Base-by-base conservation (phyloP, 768 basidiomycete species). In the Tubosaeta brunneosetosa region DNA sequence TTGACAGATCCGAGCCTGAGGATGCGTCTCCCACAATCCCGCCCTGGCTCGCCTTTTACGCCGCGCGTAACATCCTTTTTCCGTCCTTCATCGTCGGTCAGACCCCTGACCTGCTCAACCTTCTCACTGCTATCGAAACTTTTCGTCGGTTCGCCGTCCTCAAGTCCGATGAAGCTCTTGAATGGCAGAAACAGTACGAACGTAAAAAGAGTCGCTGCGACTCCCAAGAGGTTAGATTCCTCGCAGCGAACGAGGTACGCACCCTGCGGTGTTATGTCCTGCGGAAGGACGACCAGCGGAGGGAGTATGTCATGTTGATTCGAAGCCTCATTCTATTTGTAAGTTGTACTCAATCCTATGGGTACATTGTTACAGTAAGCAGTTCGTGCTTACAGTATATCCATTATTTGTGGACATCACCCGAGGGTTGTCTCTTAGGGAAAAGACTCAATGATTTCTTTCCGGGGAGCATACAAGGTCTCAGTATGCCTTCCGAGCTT, bases 41-140 rank as follows among this genome's bases (percentile, higher is more conserved):
- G 1, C 64, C 64, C 5, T 36, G 43, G 4, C 36, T 68, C 44
- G 27, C 65, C 25, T 61, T 68, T 50, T 68, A 68, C 43, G 51
- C 52, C 6, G 63, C 53, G 4, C 66, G 63, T 44, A 68, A 68
- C 50, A 66, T 68, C 27, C 59, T 70, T 13, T 56, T 16, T 0
- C 67, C 68, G 4, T 47, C 51, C 19, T 65, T 68, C 43, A 61
- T 68, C 10, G 6, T 68, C 11, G 68, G 66, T 3, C 67, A 68
- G 44, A 61, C 66, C 16, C 64, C 68, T 6, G 68, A 66, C 32
- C 29, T 70, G 36, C 58, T 70, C 25, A 47, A 68, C 40, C 51
- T 60, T 27, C 58, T 68, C 19, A 26, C 59, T 3, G 32, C 46
- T 10, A 25, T 70, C 34, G 68, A 70, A 36, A 49, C 41, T 1